phyloP scores from a whole-genome alignment of 2,329 filamentous ascomycete genomes.

The Ceratocystiopsis sp. region DNA sequence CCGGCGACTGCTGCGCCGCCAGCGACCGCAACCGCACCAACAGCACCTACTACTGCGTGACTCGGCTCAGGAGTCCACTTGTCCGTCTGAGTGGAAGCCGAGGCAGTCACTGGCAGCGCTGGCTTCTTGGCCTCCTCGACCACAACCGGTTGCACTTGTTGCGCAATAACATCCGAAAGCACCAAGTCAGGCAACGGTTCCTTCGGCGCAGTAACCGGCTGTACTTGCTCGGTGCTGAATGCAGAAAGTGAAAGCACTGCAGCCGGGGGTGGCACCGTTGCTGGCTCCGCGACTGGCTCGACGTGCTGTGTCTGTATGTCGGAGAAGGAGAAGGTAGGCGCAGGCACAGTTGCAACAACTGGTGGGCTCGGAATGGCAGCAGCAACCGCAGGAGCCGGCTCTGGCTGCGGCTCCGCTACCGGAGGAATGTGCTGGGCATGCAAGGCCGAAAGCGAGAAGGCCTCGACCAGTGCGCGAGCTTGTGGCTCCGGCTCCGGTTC shows the following conservation, averaged over 20 bases:
- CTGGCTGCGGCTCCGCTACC: neutral
- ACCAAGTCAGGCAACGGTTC: slow-evolving; percentile 6
- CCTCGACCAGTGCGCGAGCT: slow-evolving; percentile 5
- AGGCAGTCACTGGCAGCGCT: neutral
- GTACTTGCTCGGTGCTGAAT: slow-evolving; percentile 17
- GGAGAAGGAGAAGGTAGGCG: slow-evolving; percentile 17
- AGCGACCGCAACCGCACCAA: neutral
- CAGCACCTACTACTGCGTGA: slow-evolving; percentile 26
- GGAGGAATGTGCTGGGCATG: slow-evolving; percentile 15
- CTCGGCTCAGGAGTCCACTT: slow-evolving; percentile 7
- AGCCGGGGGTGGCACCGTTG: too few relatives aligned
- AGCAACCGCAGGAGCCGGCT: too few relatives aligned
- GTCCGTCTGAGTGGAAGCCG: slow-evolving; percentile 7
- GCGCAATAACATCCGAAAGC: slow-evolving; percentile 5
- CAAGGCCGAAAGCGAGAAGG: slow-evolving; percentile 20
- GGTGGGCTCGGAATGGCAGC: too few relatives aligned
- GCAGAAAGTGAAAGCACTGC: slow-evolving; percentile 18
- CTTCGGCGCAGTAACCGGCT: slow-evolving; percentile 11
- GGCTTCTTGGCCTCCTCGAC: slow-evolving; percentile 2
- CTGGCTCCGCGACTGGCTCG: slow-evolving; percentile 23
- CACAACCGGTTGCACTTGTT: slow-evolving; percentile 3
- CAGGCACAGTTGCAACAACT: neutral
- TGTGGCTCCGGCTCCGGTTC: slow-evolving; percentile 6
- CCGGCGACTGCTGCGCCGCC: neutral
- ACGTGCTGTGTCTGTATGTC: slow-evolving; percentile 26